phyloP scores from a whole-genome alignment of 257 asterid species.

The Craterostigma plantagineum region DNA sequence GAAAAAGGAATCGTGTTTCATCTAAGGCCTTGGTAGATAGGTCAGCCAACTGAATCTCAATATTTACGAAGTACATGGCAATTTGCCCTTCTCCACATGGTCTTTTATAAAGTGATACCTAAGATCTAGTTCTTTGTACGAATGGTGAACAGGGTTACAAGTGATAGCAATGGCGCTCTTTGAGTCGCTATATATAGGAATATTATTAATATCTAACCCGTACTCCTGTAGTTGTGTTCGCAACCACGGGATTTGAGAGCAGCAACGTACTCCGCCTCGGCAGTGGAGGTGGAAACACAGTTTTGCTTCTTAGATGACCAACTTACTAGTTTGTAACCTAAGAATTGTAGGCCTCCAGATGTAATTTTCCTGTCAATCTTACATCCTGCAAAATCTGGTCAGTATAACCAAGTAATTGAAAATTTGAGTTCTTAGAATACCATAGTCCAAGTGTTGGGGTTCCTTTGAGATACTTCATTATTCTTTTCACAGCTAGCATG shows the following conservation, averaged over 20 bases:
- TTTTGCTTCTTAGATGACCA: background rate
- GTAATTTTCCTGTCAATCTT: background rate
- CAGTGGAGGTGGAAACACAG: background rate
- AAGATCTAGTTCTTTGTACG: background rate
- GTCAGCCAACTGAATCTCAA: too few relatives aligned
- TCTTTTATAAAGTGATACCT: background rate
- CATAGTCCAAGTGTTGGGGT: background rate
- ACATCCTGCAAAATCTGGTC: background rate
- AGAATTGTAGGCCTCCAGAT: background rate
- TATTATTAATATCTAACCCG: background rate
- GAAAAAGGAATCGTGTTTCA: too few relatives aligned
- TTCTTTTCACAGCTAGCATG: background rate
- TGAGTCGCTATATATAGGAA: background rate
- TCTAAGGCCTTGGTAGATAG: too few relatives aligned
- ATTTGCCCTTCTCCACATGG: background rate
- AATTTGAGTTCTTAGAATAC: background rate
- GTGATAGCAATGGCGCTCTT: too few relatives aligned
- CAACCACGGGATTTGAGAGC: background rate
- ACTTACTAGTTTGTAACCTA: background rate
- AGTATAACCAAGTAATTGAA: background rate
- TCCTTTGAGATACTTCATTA: background rate
- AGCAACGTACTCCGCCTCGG: background rate
- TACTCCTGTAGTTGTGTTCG: background rate
- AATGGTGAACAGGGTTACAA: background rate
- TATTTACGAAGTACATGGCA: too few relatives aligned